Base-by-base conservation (phyloP, 768 basidiomycete species). In the Termitomyces sp. region DNA sequence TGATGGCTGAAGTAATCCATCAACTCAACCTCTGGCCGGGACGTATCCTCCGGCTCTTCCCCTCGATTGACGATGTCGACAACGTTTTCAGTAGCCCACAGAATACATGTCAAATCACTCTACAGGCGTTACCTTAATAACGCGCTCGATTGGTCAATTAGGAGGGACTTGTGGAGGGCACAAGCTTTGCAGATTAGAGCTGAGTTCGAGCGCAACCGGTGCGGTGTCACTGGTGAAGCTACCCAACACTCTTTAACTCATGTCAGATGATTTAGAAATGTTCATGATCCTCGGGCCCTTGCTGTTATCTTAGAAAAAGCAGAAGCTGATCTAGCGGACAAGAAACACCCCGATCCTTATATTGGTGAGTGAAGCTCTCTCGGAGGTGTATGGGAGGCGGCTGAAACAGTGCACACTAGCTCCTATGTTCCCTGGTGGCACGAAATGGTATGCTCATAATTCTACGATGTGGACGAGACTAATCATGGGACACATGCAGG, bases 131-230 rank as follows among this genome's bases (percentile, higher is more conserved):
- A 84, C 62, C 80, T 98, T 58, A 88, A 81, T 64, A 95, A 97
- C 64, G 78, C 90, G 46, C 75, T 96, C 51, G 87, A 98, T 71
- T 98, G 96, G 96, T 85, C 82, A 45, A 77, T 97, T 60, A 79
- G 88, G 54, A 77, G 95, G 52, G 89, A 93, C 65, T 66, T 92
- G 1, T 98, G 93, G 93, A 82, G 95, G 58, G 79, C 77, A 54
- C 82, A 87, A 70, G 94, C 95, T 12, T 71, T 95, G 63, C 75
- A 87, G 69, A 91, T 98, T 60, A 76, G 96, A 59, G 94, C 94
- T 58, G 83, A 92, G 68, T 98, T 98, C 68, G 96, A 98, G 75
- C 74, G 79, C 62, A 93, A 98, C 79, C 83, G 93, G 92, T 91
- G 68, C 56, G 81, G 49, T 37, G 19, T 19, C 11, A 10, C 9